Conservation (phyloP, 208 protist species). For the Entamoeba nuttalli region DNA sequence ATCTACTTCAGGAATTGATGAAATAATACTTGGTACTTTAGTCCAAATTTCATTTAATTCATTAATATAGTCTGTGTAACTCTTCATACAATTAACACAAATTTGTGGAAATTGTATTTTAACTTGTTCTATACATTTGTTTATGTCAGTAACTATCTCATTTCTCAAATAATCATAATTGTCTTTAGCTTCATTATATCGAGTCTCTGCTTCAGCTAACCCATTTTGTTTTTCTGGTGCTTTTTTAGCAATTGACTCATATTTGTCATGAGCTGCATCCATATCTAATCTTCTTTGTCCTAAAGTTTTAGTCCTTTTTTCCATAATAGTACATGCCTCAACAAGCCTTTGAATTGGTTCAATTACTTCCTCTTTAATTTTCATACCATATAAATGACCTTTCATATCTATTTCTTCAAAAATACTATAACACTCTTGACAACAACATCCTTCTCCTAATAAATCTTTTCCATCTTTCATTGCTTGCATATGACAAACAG, state of each 20-base stretch:
- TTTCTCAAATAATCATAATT: not conserved
- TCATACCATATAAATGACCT: not conserved
- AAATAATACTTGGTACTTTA: not conserved
- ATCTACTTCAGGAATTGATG: not conserved
- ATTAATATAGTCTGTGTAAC: not conserved
- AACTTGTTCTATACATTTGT: not conserved
- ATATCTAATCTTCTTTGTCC: not conserved
- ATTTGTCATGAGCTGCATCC: not conserved
- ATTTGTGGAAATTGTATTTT: not conserved
- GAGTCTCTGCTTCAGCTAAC: not conserved
- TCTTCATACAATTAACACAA: not conserved
- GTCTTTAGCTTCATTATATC: not conserved
- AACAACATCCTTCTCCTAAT: not conserved
- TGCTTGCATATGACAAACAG: not conserved
- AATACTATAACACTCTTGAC: not conserved
- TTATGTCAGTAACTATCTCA: not conserved
- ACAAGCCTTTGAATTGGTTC: not conserved
- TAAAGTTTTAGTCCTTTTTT: not conserved
- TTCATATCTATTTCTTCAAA: not conserved
- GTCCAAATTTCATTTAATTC: not conserved
- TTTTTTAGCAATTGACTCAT: not conserved
- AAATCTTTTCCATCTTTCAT: not conserved
- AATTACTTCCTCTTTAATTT: not conserved
- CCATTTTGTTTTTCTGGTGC: not conserved
- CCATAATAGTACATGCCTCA: not conserved